These are phyloP conservation scores for Saccharum hybrid DNA, from an alignment of 202 grass and related monocot species.

Conservation along the genomic window DNA sequence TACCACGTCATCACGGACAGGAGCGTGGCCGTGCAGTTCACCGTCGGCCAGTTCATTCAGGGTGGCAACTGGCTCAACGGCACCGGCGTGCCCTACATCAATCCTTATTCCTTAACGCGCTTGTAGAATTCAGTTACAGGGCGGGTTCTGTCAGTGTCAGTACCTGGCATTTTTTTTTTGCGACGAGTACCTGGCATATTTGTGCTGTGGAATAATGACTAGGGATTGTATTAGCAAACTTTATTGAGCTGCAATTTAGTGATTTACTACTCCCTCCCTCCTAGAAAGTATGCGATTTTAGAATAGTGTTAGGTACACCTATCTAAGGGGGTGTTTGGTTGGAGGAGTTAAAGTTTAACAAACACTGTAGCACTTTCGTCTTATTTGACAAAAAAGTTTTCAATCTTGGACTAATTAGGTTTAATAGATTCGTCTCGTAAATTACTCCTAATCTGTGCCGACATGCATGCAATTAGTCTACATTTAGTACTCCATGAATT, in stretches of 20 bases:
- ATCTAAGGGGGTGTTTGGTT: no score
- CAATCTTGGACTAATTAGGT: no score
- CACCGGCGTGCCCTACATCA: conserved; percentile 47
- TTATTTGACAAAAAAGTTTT: no score
- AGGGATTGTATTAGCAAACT: background rate
- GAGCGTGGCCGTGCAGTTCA: conserved; percentile 56
- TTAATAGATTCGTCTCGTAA: no score
- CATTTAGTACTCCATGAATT: no score
- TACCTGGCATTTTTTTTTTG: background rate
- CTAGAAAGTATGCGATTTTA: background rate
- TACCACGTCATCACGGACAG: conserved; percentile 61
- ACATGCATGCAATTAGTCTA: no score
- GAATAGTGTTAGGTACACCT: background rate
- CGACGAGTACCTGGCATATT: background rate
- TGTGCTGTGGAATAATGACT: background rate
- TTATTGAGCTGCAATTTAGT: background rate
- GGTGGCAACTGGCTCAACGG: conserved; percentile 51
- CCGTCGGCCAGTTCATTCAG: conserved; percentile 56
- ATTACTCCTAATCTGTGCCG: no score
- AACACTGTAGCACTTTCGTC: no score
- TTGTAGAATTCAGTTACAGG: no score
- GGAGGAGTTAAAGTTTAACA: no score
- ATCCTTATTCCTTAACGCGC: background rate
- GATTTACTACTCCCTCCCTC: no score
- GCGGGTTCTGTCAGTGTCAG: background rate